phyloP scores from a whole-genome alignment of 208 protist species.

The Acanthamoeba culbertsoni region DNA sequence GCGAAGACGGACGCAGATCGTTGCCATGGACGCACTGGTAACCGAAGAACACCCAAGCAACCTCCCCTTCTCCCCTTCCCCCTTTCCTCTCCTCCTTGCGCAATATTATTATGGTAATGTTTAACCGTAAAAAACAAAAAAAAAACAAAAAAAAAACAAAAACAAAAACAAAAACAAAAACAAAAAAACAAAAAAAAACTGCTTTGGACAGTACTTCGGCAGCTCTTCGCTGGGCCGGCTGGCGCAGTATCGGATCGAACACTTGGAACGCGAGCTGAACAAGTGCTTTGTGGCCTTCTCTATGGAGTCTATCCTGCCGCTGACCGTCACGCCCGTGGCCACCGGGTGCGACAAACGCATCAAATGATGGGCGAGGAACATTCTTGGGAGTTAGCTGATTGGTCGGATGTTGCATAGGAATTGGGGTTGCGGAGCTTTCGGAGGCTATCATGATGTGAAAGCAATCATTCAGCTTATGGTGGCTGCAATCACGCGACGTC shows the following conservation, averaged over 20 bases:
- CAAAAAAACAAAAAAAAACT: too few relatives aligned
- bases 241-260: neutral
- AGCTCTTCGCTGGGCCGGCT: neutral
- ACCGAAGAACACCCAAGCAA: neutral
- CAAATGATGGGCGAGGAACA: neutral
- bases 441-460: slow-evolving; percentile 26
- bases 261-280: slow-evolving; percentile 6
- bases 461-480: slow-evolving; percentile 53
- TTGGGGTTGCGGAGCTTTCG: slow-evolving; percentile 58
- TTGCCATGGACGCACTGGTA: slow-evolving; percentile 56
- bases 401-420: neutral
- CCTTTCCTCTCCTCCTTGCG: neutral
- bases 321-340: neutral
- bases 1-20: neutral
- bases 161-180: neutral
- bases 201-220: neutral
- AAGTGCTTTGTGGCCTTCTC: slow-evolving; percentile 21
- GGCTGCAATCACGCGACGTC: neutral
- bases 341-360: neutral
- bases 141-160: too few relatives aligned
- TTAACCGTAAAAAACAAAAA: too few relatives aligned
- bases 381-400: neutral
- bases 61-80: neutral
- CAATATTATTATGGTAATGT: too few relatives aligned
- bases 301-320: neutral